Base-by-base conservation (phyloP, 495 filamentous ascomycete species). In the Xylaria scruposa region DNA sequence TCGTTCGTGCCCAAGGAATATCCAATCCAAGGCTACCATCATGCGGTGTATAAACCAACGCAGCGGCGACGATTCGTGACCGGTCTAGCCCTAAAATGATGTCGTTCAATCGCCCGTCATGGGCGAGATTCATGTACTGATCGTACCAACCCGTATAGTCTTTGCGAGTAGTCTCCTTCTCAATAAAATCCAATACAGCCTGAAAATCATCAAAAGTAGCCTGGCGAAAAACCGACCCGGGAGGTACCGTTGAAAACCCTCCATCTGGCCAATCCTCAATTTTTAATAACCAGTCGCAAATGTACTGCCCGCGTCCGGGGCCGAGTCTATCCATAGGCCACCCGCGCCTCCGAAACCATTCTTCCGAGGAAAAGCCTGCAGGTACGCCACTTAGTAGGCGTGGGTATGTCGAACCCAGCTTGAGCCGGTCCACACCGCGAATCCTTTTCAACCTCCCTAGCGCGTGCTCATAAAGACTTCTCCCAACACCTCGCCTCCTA, bases 361-460 rank as follows among this genome's bases (percentile, higher is more conserved):
- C 82, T 59, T 89, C 87, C 9, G 73, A 78, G 6, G 78, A 73
- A 40, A 75, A 78, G 47, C 87, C 84, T 12, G 79, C 67, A 17
- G 88, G 87, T 38, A 89, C 79, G 2, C 89, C 89, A 70, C 88
- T 88, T 19, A 90, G 79, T 7, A 91, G 78, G 49, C 89, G 85
- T 47, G 89, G 89, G 70, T 89, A 91, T 24, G 88, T 88, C 76
- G 85, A 88, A 38, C 89, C 89, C 26, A 91, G 82, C 64, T 89
- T 88, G 44, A 90, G 73, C 29, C 87, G 85, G 38, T 82, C 83
- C 40, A 90, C 82, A 2, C 88, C 88, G 40, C 85, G 81, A 46
- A 84, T 86, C 66, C 83, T 84, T 17, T 79, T 80, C n/a, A 91
- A 83, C 69, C 88, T 81, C 26, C 78, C 79, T 33, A 87, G 69